Base-by-base conservation (phyloP, 208 protist species). In the Tritrichomonas musculus region DNA sequence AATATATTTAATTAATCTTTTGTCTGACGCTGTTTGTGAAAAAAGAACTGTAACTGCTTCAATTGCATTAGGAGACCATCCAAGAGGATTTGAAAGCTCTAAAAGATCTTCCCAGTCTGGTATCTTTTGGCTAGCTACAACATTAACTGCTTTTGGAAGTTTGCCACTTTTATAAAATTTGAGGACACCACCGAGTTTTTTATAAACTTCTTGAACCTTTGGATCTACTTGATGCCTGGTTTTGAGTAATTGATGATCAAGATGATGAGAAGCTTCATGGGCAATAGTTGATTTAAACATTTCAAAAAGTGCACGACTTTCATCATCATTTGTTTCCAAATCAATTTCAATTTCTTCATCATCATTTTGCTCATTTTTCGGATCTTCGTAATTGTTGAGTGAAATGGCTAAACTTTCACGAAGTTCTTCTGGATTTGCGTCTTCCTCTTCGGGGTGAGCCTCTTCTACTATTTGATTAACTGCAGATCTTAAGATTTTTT, bases 101-200 rank as follows among this genome's bases (percentile, higher is more conserved):
- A 88, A 27, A 22, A 88, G 27, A 53, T 88, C 77, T 44, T 47
- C 33, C 77, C 77, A 88, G 57, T 88, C 77, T 88, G 77, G 77
- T 25, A 88, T 88, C 33, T 88, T 88, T 36, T 88, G 77, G 33
- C 47, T 57, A 57, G 77, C 77, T 39, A 88, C 27, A 60, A 57
- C 47, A 50, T 88, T 88, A 8, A 88, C 47, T 57, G 77, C 77
- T 47, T 88, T 88, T 57, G 77, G 77, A 39, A 88, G n/a, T 57
- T 88, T 88, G 2, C 77, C 77, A 88, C 77, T 88, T 47, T 88
- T 88, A n/a, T 88, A 88, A 20, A 53, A 57, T 57, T 33, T 88
- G 30, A 88, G 77, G 33, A 88, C 33, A 57, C 27, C 13, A 39
- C 77, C 77, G 47, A 88, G 77, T 27, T 88, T 25, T 39, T 33